Evolutionary conservation across 176 grass and related monocot species (phyloP).

Genomic region (Olyra latifolia): DNA sequence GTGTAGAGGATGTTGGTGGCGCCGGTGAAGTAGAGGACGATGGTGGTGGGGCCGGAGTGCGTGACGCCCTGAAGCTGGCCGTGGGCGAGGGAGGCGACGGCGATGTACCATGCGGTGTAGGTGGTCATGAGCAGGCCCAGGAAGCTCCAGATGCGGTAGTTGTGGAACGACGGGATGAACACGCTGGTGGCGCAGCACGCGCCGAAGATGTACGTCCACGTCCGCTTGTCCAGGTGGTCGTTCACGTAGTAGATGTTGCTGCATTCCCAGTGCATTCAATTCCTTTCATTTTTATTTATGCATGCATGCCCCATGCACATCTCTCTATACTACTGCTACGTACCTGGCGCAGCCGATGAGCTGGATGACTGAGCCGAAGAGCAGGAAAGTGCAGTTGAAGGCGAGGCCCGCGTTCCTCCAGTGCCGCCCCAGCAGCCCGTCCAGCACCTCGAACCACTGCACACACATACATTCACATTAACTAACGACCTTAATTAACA

Average conservation of each 20-base stretch:
- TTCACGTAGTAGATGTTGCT: conserved; percentile 99
- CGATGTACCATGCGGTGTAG: conserved; percentile 97
- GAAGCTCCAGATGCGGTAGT: conserved; percentile 97
- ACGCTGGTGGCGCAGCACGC: conserved; percentile 96
- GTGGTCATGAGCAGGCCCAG: conserved; percentile 92
- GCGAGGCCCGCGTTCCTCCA: conserved; percentile 88
- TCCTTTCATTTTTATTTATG: too few species aligned
- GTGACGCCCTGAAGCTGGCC: conserved; percentile 87
- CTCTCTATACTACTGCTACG: too few species aligned
- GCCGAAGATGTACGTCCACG: conserved; percentile 96
- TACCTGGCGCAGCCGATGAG: conserved; percentile 94
- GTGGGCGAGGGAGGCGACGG: conserved; percentile 67
- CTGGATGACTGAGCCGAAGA: conserved; percentile 98
- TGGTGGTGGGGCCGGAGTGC: conserved; percentile 67
- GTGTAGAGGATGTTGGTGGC: conserved; percentile 98
- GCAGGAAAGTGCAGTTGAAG: conserved; percentile 97
- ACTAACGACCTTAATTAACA: too few species aligned
- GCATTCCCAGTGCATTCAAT: too few species aligned
- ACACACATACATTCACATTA: too few species aligned
- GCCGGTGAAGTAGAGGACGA: conserved; percentile 95
- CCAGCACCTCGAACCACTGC: conserved; percentile 97
- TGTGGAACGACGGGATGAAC: conserved; percentile 98
- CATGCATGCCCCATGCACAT: too few species aligned
- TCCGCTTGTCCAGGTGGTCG: conserved; percentile 88
- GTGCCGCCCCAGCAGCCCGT: conserved; percentile 79